Evolutionary conservation across 176 grass and related monocot genomes (phyloP).

Genomic region (Neostapfia colusana): DNA sequence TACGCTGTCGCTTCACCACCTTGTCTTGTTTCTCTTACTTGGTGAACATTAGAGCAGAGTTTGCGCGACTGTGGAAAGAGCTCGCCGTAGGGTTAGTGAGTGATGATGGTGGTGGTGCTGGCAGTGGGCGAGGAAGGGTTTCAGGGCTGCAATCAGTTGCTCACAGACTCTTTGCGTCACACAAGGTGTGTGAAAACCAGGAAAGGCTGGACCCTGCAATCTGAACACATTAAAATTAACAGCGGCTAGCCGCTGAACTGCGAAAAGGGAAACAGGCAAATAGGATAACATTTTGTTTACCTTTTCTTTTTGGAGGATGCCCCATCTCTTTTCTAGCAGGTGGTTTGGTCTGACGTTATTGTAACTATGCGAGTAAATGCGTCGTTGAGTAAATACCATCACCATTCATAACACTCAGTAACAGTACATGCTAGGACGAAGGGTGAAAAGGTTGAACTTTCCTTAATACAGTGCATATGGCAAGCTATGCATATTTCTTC

Average conservation of each 20-base stretch:
- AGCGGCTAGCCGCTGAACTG: conserved; percentile 26
- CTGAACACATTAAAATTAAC: conserved; percentile 47
- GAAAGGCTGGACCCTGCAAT: conserved; percentile 41
- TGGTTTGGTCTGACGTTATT: neutral
- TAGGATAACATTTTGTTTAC: conserved; percentile 26
- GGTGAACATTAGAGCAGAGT: conserved; percentile 18
- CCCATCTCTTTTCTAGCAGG: conserved; percentile 15
- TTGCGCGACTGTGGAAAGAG: conserved; percentile 38
- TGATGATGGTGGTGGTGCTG: conserved; percentile 42
- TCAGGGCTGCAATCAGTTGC: conserved; percentile 51
- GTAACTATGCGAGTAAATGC: neutral
- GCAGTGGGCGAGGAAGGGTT: conserved; percentile 39
- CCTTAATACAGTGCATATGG: neutral
- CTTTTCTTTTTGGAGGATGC: neutral
- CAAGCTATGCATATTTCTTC: neutral
- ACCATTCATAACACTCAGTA: neutral
- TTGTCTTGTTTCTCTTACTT: conserved; percentile 22
- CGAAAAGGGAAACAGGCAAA: conserved; percentile 35
- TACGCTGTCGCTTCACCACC: conserved; percentile 40
- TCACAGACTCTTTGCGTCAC: conserved; percentile 32
- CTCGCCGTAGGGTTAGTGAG: conserved; percentile 47
- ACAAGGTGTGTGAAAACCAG: conserved; percentile 25
- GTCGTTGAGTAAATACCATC: neutral
- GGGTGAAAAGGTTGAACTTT: neutral
- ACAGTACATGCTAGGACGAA: neutral